Base-by-base conservation (phyloP, 805 yeast genomes). In the Cyberlindnera nakhonratchasimensis region DNA sequence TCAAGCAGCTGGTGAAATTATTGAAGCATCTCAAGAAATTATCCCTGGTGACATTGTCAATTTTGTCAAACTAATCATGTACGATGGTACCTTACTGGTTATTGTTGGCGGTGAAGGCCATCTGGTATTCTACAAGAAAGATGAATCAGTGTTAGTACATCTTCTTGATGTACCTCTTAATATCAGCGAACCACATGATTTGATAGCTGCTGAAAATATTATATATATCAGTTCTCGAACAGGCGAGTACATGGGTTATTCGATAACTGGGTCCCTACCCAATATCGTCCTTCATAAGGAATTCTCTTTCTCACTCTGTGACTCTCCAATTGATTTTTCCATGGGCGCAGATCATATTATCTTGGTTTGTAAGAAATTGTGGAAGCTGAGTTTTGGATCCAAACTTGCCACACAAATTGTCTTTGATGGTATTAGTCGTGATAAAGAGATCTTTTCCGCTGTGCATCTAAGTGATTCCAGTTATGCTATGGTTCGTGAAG, bases 401-500 rank as follows among this genome's bases (percentile, higher is more conserved):
- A 39, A 32, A 11, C 39, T 34, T 19, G 52, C 61, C 3, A 20
- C 32, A 0, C 58, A 55, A 1, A 37, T 58, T 13, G 36, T 55
- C 3, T 42, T 58, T 26, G 46, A 51, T 17, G 61, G 57, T 16
- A 23, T 35, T 1, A 32, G 29, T 11, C 42, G 39, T 30, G 53
- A 49, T 8, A 34, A 54, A 21, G 30, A 20, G 1, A 35, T 50
- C 4, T 47, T 39, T 23, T 39, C 52, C 2, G 54, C 43, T 0
- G 8, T 43, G 2, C 22, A 34, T 11, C 19, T 54, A 5, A 24
- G 18, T 16, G 43, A 41, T 39, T 32, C 47, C 21, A 38, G 38
- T 3, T 31, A 60, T n/a, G 53, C 64, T 6, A 37, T 62, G 3
- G 31, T 65, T 7, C 50, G 69, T 14, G 66, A 60, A 28, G 69